Base-by-base conservation (phyloP, 2,329 filamentous ascomycete genomes). In the Fusarium miscanthi region DNA sequence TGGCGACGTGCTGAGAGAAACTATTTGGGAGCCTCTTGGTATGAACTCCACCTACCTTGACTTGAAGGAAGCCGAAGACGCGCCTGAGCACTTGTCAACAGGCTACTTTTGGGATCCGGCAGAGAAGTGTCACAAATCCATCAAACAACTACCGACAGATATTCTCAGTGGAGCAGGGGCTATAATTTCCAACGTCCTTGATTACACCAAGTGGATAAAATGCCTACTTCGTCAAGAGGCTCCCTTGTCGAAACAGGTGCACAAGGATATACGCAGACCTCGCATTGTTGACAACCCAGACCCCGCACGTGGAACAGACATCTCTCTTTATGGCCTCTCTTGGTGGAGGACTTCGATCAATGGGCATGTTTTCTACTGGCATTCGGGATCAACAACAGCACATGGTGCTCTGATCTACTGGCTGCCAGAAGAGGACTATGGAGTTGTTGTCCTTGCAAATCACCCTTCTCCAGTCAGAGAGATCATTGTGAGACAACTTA, bases 191-290 rank as follows among this genome's bases (percentile, higher is more conserved):
- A 86, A 82, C 51, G 85, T 85, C 3, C 58, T 80, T 12, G 87
- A 89, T 78, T 89, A 87, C 73, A 76, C 82, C 4, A 84, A 83
- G 72, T 90, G 87, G 88, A 71, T 88, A 6, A 79, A 80, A 31
- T 85, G 84, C 25, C 78, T 89, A 30, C 77, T 90, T 30, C 74
- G 81, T 16, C 42, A 76, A 51, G 43, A 64, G 0, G 54, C 45
- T 8, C 77, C 78, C 12, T 73, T 81, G 16, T 78, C 78, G 4
- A 40, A 67, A 11, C 67, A 40, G 0, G 74, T 72, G 4, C 80
- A 80, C 54, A 23, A 59, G 5, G 79, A 81, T n/a, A 76, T 83
- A 13, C 75, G 76, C 33, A 76, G 46, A 6, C 77, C 81, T 16
- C 62, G 80, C 6, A 63, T 80, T 16, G 77, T 87, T 66, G 82